Evolutionary conservation across 148 eudicot species (phyloP), one percentile per base, ranked within the genome.

Genomic region (Silene uniflora): DNA sequence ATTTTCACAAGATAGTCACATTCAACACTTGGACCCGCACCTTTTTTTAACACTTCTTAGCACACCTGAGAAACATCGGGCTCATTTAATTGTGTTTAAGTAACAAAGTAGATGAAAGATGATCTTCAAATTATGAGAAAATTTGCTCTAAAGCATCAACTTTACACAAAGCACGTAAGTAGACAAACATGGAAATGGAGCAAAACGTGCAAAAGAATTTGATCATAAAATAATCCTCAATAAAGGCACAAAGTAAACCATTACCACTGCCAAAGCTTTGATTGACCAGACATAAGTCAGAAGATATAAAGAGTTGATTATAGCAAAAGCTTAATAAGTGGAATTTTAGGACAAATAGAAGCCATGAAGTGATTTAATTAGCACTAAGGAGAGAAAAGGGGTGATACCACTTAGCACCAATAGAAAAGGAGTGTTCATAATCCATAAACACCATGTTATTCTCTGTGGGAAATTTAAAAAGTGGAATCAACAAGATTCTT

Each of bases 401-500:
- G 8, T 21, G 46, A 73, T 72, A 46, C 44, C 72, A 79, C n/a
- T 74, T 18, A 70, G 67, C 80, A 68, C 67, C 69, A 76, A 44
- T 46, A 32, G 49, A 12, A 73, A 73, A 14, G 56, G 80, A 42
- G 32, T 67, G 21, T 65, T 72, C 46, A 77, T 77, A 10, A 49
- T 61, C 75, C 77, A 73, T 75, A 73, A 4, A 73, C 52, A 73
- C 62, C 74, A 67, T 62, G 63, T 61, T 72, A 81, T 81, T 81
- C 77, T 73, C 3, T 18, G n/a, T 21, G 74, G 60, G 13, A 77
- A 68, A 68, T 68, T 58, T 54, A 21, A 29, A 69, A 61, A 73
- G 71, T 47, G 74, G 52, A 52, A 62, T 35, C 46, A 49, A 29
- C 12, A 23, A 67, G 74, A 67, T 81, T 69, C 77, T 73, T 81